phyloP scores from a whole-genome alignment of 257 asterid species.

The Fraxinus quadrangulata region DNA sequence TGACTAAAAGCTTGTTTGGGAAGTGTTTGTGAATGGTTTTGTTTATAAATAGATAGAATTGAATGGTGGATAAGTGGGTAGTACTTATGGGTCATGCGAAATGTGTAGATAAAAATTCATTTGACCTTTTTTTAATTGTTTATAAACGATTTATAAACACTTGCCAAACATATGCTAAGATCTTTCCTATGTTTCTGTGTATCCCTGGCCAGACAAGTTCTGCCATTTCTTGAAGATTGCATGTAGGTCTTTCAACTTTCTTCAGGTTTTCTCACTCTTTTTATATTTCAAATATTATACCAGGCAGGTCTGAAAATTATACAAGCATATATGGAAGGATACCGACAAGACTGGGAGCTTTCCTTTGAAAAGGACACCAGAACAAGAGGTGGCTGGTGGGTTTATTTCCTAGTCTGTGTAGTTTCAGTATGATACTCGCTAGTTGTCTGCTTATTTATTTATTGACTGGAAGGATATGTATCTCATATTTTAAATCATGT shows the following conservation, averaged over 20 bases:
- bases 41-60: too few relatives aligned
- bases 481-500: constrained; percentile 3
- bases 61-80: too few relatives aligned
- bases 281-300: constrained; percentile 5
- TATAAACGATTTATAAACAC: background rate
- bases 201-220: constrained; percentile 3
- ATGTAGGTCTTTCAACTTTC: constrained; percentile 19
- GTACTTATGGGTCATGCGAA: background rate
- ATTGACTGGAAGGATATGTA: background rate
- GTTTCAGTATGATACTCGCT: background rate
- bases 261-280: constrained; percentile 2
- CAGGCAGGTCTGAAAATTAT: constrained; percentile 90
- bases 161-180: background rate
- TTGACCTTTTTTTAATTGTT: too few relatives aligned
- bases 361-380: constrained; percentile 94
- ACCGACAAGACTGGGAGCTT: constrained; percentile 93
- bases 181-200: background rate
- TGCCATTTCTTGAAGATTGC: constrained; percentile 6
- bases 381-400: constrained; percentile 96
- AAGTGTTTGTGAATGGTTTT: too few relatives aligned
- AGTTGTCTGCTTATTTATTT: background rate
- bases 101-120: too few relatives aligned
- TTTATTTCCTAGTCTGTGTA: constrained; percentile 3
- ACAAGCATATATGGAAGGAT: constrained; percentile 82
- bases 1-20: background rate